phyloP scores from a whole-genome alignment of 2,329 filamentous ascomycete species.

The Botrytis hyacinthi region DNA sequence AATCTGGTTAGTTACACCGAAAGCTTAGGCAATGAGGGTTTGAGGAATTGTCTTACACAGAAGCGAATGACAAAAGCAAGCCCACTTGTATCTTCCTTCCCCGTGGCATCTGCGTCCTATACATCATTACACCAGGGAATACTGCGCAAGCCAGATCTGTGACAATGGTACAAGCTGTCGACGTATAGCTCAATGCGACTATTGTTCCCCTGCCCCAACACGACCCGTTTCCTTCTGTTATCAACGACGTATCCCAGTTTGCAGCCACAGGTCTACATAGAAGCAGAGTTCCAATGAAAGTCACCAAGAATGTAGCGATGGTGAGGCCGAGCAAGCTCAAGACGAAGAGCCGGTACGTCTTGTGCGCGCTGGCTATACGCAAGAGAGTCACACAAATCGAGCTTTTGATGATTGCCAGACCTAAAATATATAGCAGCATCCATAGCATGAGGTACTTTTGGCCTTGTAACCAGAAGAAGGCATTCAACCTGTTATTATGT shows the following conservation, averaged over 20 bases:
- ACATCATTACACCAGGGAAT: conserved; percentile 39
- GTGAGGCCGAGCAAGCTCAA: conserved; percentile 15
- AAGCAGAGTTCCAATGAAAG: conserved; percentile 26
- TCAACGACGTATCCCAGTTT: conserved; percentile 26
- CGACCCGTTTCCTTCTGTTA: conserved; percentile 22
- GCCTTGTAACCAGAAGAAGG: conserved; percentile 21
- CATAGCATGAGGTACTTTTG: conserved; percentile 27
- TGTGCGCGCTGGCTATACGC: conserved; percentile 24
- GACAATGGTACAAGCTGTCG: conserved; percentile 38
- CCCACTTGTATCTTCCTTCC: conserved; percentile 31
- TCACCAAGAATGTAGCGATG: conserved; percentile 25
- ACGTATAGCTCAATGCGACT: conserved; percentile 34
- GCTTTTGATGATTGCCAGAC: conserved; percentile 28
- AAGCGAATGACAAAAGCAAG: conserved; percentile 29
- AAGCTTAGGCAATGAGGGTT: background rate
- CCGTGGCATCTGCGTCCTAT: conserved; percentile 38
- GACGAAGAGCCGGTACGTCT: conserved; percentile 7
- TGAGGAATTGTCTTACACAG: conserved; percentile 7
- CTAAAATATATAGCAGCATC: conserved; percentile 30
- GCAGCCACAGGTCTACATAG: conserved; percentile 28
- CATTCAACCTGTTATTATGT: conserved; percentile 24
- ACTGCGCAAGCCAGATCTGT: conserved; percentile 40
- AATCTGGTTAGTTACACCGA: background rate
- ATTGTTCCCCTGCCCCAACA: conserved; percentile 27
- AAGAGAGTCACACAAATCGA: conserved; percentile 31